Base-by-base conservation (phyloP, 2,329 filamentous ascomycete genomes). In the Colletotrichum destructivum region DNA sequence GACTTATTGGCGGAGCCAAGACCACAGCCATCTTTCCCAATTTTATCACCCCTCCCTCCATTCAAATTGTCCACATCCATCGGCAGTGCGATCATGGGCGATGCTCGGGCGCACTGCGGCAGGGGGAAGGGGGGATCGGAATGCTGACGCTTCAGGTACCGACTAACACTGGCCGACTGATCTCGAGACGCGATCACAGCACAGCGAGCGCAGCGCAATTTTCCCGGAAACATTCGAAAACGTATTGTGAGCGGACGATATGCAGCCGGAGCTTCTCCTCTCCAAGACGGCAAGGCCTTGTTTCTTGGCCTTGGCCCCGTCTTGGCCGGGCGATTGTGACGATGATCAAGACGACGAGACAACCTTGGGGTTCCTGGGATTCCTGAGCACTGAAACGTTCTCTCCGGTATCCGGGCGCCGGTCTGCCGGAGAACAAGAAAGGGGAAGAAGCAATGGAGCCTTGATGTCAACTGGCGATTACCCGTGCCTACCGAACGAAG, bases 241-340 rank as follows among this genome's bases (percentile, higher is more conserved):
- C 57, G 15, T 23, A 38, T 44, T 15, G 55, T 40, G 49, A 56
- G 21, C 21, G 51, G 23, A 35, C 40, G 38, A 46, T 38, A 44
- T 54, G 35, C 54, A 23, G 42, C 21, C 31, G 57, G 11, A 57
- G 44, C 52, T 51, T 51, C 52, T 49, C 52, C 31, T 21, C 46
- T 47, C 65, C 60, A 69, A 61, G 46, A 63, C 69, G 55, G 40
- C 65, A 60, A 54, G 35, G 65, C 46, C 57, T 62, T 69, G 65
- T 21, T 54, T 18, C 11, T 35, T 49, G 31, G 18, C 26, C 69
- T 71, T 69, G 69, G 59, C 69, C 60, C 23, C 46, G 35, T 60
- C 59, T 69, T 71, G 65, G 69, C 65, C 69, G 47, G 65, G 47
- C 49, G 59, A 69, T 42, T 35, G 46, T 69, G 69, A 55, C 65